Conservation (phyloP, 805 yeast species). For the Ogataea glucozyma region DNA sequence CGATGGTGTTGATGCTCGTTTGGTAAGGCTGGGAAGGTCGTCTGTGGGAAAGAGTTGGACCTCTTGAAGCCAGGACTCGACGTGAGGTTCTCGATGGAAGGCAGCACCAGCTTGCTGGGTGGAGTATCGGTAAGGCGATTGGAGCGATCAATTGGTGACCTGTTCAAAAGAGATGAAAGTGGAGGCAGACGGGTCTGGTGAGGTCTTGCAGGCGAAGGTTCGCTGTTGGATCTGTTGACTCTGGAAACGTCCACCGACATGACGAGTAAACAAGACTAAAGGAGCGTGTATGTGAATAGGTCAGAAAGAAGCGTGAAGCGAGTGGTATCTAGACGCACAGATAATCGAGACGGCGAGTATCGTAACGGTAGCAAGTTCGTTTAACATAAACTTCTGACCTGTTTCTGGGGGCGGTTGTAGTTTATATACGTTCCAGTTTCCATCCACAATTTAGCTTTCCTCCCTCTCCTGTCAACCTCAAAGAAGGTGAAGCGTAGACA, state of each 20-base stretch:
- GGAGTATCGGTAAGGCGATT: constrained; percentile 14
- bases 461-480: constrained; percentile 9
- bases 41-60: constrained; percentile 25
- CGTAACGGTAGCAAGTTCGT: no score
- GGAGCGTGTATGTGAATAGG: no score
- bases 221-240: constrained; percentile 27
- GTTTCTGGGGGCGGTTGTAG: constrained; percentile 1
- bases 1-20: neutral
- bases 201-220: constrained; percentile 24
- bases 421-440: constrained; percentile 1
- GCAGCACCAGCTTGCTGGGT: constrained; percentile 22
- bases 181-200: constrained; percentile 28
- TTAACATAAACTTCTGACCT: no score
- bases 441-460: neutral
- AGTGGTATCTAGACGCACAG: no score
- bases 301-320: no score
- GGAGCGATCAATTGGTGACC: constrained; percentile 12
- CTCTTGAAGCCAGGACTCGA: constrained; percentile 28
- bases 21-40: constrained; percentile 6
- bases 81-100: constrained; percentile 29
- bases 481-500: constrained; percentile 4
- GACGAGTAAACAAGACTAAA: neutral
- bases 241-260: constrained; percentile 28
- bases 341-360: no score
- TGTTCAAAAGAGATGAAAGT: constrained; percentile 25